These are phyloP conservation scores for Trichoderma citrinoviride DNA, from an alignment of 2,329 filamentous ascomycete species.

Conservation along the genomic window DNA sequence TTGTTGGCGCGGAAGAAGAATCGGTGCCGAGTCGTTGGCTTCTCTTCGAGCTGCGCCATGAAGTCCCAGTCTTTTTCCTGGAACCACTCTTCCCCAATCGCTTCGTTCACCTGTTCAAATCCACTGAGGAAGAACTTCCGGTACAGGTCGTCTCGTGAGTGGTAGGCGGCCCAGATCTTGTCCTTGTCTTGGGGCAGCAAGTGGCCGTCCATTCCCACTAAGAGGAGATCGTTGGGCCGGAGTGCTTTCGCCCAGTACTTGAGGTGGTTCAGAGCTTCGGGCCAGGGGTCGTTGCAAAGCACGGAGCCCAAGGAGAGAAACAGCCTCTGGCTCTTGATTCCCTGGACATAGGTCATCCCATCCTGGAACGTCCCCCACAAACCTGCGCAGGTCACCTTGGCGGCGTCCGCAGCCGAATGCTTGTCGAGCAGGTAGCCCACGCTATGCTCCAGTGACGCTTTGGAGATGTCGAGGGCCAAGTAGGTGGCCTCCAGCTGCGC, in stretches of 20 bases:
- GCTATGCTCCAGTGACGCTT: conserved; percentile 37
- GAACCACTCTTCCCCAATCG: conserved; percentile 37
- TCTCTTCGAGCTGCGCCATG: conserved; percentile 36
- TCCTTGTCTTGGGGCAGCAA: conserved; percentile 32
- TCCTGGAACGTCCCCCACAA: conserved; percentile 43
- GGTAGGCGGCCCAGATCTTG: conserved; percentile 43
- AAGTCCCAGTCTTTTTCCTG: conserved; percentile 40
- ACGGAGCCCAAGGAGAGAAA: conserved; percentile 44
- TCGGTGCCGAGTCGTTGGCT: conserved; percentile 40
- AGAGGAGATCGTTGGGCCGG: conserved; percentile 36
- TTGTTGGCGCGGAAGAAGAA: conserved; percentile 40
- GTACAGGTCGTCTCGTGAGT: conserved; percentile 38
- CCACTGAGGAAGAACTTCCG: conserved; percentile 41
- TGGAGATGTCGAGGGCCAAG: conserved; percentile 42
- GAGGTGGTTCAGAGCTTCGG: conserved; percentile 36
- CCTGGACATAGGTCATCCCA: conserved; percentile 34
- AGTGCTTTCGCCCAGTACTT: conserved; percentile 39
- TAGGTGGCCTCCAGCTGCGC: conserved; percentile 34
- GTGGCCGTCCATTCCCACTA: conserved; percentile 45
- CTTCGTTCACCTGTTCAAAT: conserved; percentile 38
- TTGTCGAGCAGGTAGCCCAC: conserved; percentile 33
- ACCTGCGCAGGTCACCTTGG: conserved; percentile 36
- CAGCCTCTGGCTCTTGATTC: conserved; percentile 35
- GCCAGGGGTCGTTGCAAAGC: conserved; percentile 42
- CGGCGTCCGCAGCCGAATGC: conserved; percentile 30